Conservation (phyloP, 1,284 basidiomycete genomes). For the Meira nashicola region DNA sequence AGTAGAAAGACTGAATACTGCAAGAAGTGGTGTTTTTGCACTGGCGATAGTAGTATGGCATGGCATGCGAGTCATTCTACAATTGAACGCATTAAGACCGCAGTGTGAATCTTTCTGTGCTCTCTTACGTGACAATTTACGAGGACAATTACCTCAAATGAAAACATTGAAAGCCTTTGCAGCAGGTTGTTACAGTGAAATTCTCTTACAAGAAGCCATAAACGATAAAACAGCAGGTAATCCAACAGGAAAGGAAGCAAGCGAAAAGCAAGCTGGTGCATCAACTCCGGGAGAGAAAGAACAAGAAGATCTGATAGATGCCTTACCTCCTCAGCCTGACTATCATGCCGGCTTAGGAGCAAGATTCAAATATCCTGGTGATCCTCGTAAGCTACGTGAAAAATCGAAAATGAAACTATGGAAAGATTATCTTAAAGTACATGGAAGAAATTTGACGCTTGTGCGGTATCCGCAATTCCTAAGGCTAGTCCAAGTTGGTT, state of each 20-base stretch:
- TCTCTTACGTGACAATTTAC: slow-evolving; percentile 80
- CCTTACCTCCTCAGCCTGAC: slow-evolving; percentile 19
- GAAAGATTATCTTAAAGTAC: slow-evolving; percentile 71
- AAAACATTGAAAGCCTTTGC: slow-evolving; percentile 86
- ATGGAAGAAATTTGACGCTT: slow-evolving; percentile 84
- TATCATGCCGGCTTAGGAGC: slow-evolving; percentile 44
- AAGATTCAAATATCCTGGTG: slow-evolving; percentile 52
- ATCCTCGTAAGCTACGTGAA: slow-evolving; percentile 61
- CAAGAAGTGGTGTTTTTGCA: slow-evolving; percentile 73
- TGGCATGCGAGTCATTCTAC: slow-evolving; percentile 87
- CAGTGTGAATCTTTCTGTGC: slow-evolving; percentile 92
- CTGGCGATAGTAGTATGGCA: slow-evolving; percentile 92
- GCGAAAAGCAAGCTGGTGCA: slow-evolving; percentile 6
- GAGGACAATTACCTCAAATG: slow-evolving; percentile 70
- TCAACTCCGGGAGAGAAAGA: background rate
- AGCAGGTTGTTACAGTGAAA: slow-evolving; percentile 89
- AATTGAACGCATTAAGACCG: slow-evolving; percentile 89
- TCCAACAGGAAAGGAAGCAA: background rate
- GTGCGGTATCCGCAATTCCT: slow-evolving; percentile 94
- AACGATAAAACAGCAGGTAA: slow-evolving; percentile 7
- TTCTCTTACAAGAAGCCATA: slow-evolving; percentile 59
- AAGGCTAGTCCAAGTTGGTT: slow-evolving; percentile 89
- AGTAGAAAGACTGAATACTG: slow-evolving; percentile 76
- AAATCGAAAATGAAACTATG: slow-evolving; percentile 96
- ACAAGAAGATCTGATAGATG: background rate